Conservation (phyloP, 768 basidiomycete genomes). For the Gloeopeniophorella convolvens region DNA sequence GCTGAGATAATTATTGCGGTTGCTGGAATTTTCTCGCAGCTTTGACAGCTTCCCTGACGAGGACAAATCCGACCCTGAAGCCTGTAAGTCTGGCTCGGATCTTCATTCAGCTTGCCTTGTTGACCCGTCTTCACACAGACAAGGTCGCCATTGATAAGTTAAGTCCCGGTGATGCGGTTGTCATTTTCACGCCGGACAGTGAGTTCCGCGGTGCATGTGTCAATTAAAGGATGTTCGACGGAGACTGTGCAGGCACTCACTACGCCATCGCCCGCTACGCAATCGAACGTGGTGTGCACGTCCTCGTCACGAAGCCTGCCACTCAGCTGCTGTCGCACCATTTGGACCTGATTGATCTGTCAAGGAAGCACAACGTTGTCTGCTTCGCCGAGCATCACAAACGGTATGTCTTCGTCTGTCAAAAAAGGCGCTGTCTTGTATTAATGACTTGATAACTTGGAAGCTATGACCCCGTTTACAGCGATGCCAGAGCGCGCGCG, state of each 20-base stretch:
- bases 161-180: slow-evolving; percentile 78
- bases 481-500: slow-evolving; percentile 78
- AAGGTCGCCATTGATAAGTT: slow-evolving; percentile 74
- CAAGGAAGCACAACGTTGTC: slow-evolving; percentile 71
- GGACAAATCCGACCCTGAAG: slow-evolving; percentile 62
- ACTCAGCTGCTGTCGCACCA: slow-evolving; percentile 83
- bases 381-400: slow-evolving; percentile 97
- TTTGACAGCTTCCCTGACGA: slow-evolving; percentile 78
- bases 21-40: slow-evolving; percentile 30
- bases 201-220: slow-evolving; percentile 25
- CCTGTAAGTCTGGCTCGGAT: slow-evolving; percentile 50
- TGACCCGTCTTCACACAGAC: slow-evolving; percentile 39
- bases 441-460: not conserved
- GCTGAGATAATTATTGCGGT: not conserved
- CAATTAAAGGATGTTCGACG: not conserved
- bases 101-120: slow-evolving; percentile 1
- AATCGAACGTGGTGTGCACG: slow-evolving; percentile 78
- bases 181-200: slow-evolving; percentile 93
- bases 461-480: slow-evolving; percentile 87
- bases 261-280: slow-evolving; percentile 82
- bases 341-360: slow-evolving; percentile 66
- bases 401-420: slow-evolving; percentile 38
- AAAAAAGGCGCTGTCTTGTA: not conserved
- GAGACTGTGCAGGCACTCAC: slow-evolving; percentile 55
- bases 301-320: slow-evolving; percentile 90